phyloP scores from a whole-genome alignment of 805 yeast genomes.

The Lachancea mirantina region DNA sequence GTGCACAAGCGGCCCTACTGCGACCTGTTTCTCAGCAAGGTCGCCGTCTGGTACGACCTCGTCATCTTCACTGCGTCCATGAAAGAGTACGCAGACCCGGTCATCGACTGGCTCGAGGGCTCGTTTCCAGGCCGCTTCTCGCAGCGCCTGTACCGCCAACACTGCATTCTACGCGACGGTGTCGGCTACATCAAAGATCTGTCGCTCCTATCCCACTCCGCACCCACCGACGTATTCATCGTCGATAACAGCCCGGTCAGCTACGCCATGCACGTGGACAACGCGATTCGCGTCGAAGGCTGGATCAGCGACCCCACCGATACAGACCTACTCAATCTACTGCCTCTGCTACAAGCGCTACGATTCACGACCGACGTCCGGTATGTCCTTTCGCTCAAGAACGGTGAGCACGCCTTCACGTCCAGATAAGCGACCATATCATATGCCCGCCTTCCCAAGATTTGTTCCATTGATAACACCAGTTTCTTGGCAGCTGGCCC shows the following conservation, averaged over 20 bases:
- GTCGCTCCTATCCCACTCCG: slow-evolving; percentile 3
- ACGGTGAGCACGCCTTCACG: slow-evolving; percentile 36
- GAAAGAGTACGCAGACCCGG: slow-evolving; percentile 94
- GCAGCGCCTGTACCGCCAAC: slow-evolving; percentile 65
- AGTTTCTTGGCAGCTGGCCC: too few species aligned
- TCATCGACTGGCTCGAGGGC: slow-evolving; percentile 81
- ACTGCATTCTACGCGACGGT: slow-evolving; percentile 71
- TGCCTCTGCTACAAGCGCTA: slow-evolving; percentile 58
- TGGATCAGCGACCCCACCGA: slow-evolving; percentile 98
- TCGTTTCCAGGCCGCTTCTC: slow-evolving; percentile 44
- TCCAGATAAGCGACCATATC: too few species aligned
- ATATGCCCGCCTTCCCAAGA: too few species aligned
- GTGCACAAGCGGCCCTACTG: slow-evolving; percentile 91
- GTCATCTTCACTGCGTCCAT: slow-evolving; percentile 94
- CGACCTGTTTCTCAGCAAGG: slow-evolving; percentile 72
- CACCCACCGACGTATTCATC: slow-evolving; percentile 50
- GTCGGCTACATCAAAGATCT: slow-evolving; percentile 83
- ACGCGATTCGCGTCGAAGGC: slow-evolving; percentile 91
- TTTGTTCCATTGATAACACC: too few species aligned
- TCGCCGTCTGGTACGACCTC: slow-evolving; percentile 78
- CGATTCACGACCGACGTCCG: slow-evolving; percentile 82
- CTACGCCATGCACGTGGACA: slow-evolving; percentile 73
- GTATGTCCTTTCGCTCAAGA: slow-evolving; percentile 61
- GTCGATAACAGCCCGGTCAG: slow-evolving; percentile 92
- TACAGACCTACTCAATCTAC: slow-evolving; percentile 65